A percentile compares a stretch with the other conserved stretches of the same genome.
These are phyloP conservation scores for Pythium rishiriense DNA, from an alignment of 352 stramenopile genomes.

Conservation along the genomic window DNA sequence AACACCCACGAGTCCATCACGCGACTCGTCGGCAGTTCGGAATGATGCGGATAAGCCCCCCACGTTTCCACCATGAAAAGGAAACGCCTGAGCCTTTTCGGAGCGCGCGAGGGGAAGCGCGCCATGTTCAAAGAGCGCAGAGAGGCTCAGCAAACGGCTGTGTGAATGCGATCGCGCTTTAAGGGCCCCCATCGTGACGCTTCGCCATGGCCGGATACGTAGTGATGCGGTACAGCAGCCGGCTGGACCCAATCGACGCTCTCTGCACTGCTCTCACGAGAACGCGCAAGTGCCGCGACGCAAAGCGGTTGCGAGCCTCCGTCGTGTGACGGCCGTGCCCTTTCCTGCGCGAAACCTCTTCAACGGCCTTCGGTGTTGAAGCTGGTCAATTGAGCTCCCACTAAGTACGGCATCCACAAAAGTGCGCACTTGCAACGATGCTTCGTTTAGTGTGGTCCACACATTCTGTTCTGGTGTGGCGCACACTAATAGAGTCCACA, in stretches of 20 bases:
- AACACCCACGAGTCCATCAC: constrained; percentile 10
- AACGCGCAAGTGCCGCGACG: too few relatives aligned
- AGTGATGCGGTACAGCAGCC: neutral
- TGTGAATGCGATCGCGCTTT: neutral
- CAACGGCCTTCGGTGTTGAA: too few relatives aligned
- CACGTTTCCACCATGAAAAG: neutral
- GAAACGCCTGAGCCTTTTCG: neutral
- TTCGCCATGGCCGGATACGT: constrained; percentile 1
- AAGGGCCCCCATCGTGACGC: constrained; percentile 16
- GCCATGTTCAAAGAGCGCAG: neutral
- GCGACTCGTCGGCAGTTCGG: constrained; percentile 14
- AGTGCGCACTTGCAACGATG: too few relatives aligned
- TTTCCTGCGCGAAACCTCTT: too few relatives aligned
- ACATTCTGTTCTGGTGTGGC: too few relatives aligned
- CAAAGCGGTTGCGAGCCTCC: too few relatives aligned
- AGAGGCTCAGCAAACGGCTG: neutral
- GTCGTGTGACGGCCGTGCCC: too few relatives aligned
- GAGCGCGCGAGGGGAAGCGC: neutral
- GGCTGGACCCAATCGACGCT: neutral
- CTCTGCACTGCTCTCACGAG: too few relatives aligned
- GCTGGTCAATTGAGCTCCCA: too few relatives aligned
- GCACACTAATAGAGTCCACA: too few relatives aligned
- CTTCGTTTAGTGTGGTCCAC: too few relatives aligned
- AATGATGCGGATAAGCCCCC: constrained; percentile 18
- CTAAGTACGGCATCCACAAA: too few relatives aligned